A percentile compares a stretch with the other conserved stretches of the same genome.
Conservation (phyloP, 1,284 basidiomycete species). For the Rhodotorula sp. region DNA sequence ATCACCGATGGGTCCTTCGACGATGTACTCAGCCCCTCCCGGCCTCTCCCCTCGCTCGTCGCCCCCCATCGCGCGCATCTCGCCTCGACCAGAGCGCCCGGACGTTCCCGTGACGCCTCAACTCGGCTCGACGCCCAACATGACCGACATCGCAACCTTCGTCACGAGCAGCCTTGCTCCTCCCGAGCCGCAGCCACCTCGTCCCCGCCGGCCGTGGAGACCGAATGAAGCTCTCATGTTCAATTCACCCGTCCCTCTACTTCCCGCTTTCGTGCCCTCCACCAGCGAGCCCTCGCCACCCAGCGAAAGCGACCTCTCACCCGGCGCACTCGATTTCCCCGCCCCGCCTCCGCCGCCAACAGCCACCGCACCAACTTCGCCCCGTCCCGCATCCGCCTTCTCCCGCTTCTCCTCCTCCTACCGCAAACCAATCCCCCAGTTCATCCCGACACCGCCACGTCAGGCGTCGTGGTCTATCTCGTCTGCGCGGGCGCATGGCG, state of each 20-base stretch:
- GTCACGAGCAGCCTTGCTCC: not conserved
- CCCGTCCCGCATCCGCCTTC: not conserved
- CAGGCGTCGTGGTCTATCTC: not conserved
- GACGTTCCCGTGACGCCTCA: slow-evolving; percentile 5
- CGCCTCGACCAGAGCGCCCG: not conserved
- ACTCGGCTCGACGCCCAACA: not conserved
- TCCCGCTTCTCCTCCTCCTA: not conserved
- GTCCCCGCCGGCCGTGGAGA: slow-evolving; percentile 3
- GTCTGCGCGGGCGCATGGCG: not conserved
- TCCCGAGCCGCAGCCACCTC: not conserved
- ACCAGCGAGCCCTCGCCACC: too few species aligned
- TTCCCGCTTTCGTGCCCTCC: not conserved
- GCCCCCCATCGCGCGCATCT: not conserved
- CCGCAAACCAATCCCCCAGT: slow-evolving; percentile 13
- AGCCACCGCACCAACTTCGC: not conserved
- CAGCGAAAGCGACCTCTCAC: too few species aligned
- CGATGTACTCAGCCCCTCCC: not conserved
- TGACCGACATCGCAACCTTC: not conserved
- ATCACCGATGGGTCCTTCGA: not conserved
- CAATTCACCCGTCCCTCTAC: not conserved
- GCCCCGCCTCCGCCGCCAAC: not conserved
- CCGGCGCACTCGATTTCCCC: not conserved
- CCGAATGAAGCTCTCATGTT: slow-evolving; percentile 15
- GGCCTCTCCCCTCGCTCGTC: not conserved
- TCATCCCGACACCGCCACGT: not conserved